phyloP scores from a whole-genome alignment of 805 yeast genomes.

The Geotrichum ghanense region DNA sequence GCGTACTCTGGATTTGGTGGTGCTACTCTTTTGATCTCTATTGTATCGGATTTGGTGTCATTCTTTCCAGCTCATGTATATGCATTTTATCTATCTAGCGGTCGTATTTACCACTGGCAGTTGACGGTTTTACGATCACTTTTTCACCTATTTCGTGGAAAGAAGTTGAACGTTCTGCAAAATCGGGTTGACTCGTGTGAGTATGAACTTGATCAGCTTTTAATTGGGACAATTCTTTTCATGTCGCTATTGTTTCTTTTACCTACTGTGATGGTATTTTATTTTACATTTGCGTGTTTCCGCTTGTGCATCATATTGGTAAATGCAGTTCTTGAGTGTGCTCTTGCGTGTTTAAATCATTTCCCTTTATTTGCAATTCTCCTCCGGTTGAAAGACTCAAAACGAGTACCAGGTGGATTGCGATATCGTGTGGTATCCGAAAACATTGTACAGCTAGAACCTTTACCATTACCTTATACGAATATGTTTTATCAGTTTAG shows the following conservation, averaged over 20 bases:
- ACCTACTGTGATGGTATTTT: slow-evolving; percentile 84
- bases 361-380: slow-evolving; percentile 78
- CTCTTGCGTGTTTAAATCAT: slow-evolving; percentile 60
- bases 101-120: slow-evolving; percentile 72
- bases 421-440: slow-evolving; percentile 10
- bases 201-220: slow-evolving; percentile 75
- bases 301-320: slow-evolving; percentile 40
- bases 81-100: slow-evolving; percentile 67
- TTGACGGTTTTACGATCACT: slow-evolving; percentile 55
- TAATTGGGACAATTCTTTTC: slow-evolving; percentile 81
- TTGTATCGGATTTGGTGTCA: slow-evolving; percentile 52
- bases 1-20: slow-evolving; percentile 44
- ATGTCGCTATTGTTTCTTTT: slow-evolving; percentile 65
- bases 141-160: slow-evolving; percentile 79
- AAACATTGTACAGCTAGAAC: slow-evolving; percentile 22
- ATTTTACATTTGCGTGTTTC: slow-evolving; percentile 54
- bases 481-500: slow-evolving; percentile 40
- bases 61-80: slow-evolving; percentile 59
- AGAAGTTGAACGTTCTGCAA: slow-evolving; percentile 73
- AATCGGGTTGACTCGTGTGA: slow-evolving; percentile 76
- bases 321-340: slow-evolving; percentile 44
- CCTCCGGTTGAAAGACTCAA: slow-evolving; percentile 68
- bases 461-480: slow-evolving; percentile 34
- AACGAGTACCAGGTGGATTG: slow-evolving; percentile 54
- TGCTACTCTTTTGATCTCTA: slow-evolving; percentile 55